Percentiles rank a stretch among this genome's conserved stretches.
Evolutionary conservation across 805 yeast genomes (phyloP).

Genomic region (Metschnikowia colocasiae): DNA sequence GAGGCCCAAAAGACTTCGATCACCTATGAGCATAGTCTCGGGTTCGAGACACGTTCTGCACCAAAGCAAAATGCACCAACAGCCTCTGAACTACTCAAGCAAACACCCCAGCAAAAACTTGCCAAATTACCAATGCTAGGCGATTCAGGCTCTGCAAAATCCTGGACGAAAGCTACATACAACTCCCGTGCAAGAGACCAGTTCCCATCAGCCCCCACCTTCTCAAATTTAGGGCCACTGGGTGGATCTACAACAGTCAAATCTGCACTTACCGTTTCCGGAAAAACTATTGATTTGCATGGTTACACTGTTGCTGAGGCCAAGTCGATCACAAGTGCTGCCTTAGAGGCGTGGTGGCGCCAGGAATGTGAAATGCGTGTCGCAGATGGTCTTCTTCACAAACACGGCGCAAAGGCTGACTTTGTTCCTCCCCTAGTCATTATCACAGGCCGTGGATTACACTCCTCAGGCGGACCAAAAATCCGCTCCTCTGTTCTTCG

Average conservation of each 20-base stretch:
- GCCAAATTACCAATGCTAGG: background rate
- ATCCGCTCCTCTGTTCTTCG: conserved; percentile 43
- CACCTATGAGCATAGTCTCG: conserved; percentile 22
- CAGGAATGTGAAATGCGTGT: conserved; percentile 46
- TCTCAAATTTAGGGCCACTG: background rate
- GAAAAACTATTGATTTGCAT: conserved; percentile 51
- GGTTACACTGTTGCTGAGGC: conserved; percentile 49
- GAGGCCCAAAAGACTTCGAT: conserved; percentile 26
- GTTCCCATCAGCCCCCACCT: background rate
- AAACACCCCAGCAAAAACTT: background rate
- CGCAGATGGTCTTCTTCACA: conserved; percentile 33
- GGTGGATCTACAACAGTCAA: background rate
- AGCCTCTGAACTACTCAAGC: conserved; percentile 2
- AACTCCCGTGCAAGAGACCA: background rate
- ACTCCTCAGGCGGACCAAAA: conserved; percentile 54
- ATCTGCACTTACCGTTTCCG: background rate
- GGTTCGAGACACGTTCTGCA: conserved; percentile 1
- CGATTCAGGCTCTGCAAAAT: background rate
- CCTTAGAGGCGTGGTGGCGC: conserved; percentile 59
- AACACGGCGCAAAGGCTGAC: conserved; percentile 33
- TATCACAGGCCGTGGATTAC: conserved; percentile 70
- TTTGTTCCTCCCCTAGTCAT: conserved; percentile 44
- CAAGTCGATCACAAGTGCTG: conserved; percentile 28
- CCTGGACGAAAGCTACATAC: background rate
- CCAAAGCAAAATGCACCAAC: background rate